Conservation (phyloP, 768 basidiomycete species). For the Termitomyces sp. region DNA sequence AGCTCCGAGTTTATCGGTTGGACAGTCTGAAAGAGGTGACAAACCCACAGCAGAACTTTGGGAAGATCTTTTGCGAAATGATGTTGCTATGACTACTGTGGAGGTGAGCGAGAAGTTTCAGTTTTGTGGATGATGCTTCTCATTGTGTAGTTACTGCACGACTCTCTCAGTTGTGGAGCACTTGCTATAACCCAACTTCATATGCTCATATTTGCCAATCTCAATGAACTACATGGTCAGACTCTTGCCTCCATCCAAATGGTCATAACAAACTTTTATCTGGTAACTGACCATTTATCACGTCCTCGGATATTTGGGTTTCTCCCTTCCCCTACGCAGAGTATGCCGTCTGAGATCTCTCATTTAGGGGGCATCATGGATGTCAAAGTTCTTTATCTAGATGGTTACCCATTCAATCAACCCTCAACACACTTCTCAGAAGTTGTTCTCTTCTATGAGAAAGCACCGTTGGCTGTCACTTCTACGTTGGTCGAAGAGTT, state of each 20-base stretch:
- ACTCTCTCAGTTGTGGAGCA: constrained; percentile 31
- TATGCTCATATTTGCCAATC: constrained; percentile 36
- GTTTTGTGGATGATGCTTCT: neutral
- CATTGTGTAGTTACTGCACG: constrained; percentile 32
- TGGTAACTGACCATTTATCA: constrained; percentile 25
- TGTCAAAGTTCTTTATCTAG: constrained; percentile 33
- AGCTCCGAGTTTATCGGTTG: neutral
- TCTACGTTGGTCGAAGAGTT: constrained; percentile 46
- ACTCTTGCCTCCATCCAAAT: constrained; percentile 32
- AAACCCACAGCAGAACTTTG: neutral
- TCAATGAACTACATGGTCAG: constrained; percentile 33
- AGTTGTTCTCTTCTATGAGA: constrained; percentile 52
- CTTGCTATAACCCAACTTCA: constrained; percentile 41
- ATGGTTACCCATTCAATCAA: constrained; percentile 26
- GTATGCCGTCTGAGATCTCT: constrained; percentile 27
- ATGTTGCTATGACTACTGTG: constrained; percentile 22
- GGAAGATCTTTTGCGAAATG: neutral
- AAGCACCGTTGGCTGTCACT: constrained; percentile 23
- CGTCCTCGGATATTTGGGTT: constrained; percentile 40
- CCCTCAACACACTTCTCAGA: constrained; percentile 30
- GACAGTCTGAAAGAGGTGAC: neutral
- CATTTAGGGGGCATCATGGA: constrained; percentile 36
- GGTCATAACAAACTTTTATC: constrained; percentile 44
- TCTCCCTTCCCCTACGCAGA: constrained; percentile 19
- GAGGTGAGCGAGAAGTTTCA: constrained; percentile 26